These are phyloP conservation scores for Gossypium bickii DNA, from an alignment of 345 rosid genomes.

Conservation along the genomic window DNA sequence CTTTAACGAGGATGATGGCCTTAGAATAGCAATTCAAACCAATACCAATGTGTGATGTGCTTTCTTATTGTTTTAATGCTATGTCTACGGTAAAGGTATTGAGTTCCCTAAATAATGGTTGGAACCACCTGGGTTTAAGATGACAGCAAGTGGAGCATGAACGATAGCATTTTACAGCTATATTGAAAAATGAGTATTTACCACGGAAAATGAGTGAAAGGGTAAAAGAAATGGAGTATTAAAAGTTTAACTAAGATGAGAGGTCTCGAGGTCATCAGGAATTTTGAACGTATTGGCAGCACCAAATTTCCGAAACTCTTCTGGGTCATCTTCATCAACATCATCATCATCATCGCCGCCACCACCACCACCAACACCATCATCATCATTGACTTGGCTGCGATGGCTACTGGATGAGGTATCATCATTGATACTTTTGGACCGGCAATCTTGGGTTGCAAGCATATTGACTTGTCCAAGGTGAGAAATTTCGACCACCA, in stretches of 20 bases:
- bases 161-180: no score
- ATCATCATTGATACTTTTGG: conserved; percentile 44
- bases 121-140: no score
- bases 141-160: no score
- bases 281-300: conserved; percentile 87
- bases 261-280: conserved; percentile 71
- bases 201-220: no score
- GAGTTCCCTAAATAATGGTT: no score
- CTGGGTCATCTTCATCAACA: conserved; percentile 38
- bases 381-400: neutral
- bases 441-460: conserved; percentile 59
- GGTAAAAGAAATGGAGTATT: neutral
- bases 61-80: no score
- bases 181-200: no score
- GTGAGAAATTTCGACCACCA: conserved; percentile 76
- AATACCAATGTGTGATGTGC: no score
- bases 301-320: conserved; percentile 74
- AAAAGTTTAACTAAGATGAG: conserved; percentile 53
- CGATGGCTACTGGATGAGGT: conserved; percentile 20
- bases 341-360: conserved; percentile 28
- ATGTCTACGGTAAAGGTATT: no score
- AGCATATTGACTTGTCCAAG: conserved; percentile 90
- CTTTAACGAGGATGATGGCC: no score
- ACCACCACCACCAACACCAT: conserved; percentile 21
- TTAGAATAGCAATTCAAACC: no score